Conservation (phyloP, 2,329 filamentous ascomycete species). For the Aspergillus sp. region DNA sequence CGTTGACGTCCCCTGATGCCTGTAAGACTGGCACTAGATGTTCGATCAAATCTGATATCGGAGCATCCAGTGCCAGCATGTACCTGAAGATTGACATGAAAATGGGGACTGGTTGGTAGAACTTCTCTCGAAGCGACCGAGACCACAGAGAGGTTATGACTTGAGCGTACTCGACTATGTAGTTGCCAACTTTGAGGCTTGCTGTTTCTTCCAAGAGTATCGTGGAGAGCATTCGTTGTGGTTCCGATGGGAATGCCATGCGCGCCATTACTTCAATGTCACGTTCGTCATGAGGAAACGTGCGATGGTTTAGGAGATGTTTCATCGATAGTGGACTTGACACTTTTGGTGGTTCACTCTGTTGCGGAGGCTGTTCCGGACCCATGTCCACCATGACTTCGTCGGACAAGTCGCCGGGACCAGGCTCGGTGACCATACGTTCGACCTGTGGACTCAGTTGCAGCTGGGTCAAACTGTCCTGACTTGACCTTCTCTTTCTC, state of each 20-base stretch:
- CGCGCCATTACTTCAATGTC: conserved; percentile 56
- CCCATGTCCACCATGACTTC: conserved; percentile 19
- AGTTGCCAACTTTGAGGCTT: conserved; percentile 41
- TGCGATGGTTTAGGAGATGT: conserved; percentile 55
- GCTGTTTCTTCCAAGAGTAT: conserved; percentile 54
- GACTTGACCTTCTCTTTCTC: conserved; percentile 53
- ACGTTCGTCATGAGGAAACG: conserved; percentile 46
- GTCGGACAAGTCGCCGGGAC: conserved; percentile 23
- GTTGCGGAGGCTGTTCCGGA: conserved; percentile 26
- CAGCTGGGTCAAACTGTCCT: conserved; percentile 54
- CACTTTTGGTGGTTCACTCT: conserved; percentile 16
- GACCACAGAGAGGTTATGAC: conserved; percentile 56
- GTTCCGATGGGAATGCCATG: conserved; percentile 54
- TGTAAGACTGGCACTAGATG: conserved; percentile 42
- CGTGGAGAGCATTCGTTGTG: conserved; percentile 50
- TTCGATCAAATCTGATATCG: conserved; percentile 36
- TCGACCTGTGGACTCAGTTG: conserved; percentile 36
- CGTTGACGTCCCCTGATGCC: conserved; percentile 53
- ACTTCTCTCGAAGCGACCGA: conserved; percentile 55
- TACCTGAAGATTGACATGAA: conserved; percentile 43
- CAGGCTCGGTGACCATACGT: conserved; percentile 22
- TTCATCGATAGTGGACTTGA: conserved; percentile 47
- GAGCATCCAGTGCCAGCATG: conserved; percentile 40
- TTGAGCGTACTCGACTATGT: conserved; percentile 50
- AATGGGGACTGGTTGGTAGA: conserved; percentile 43